Evolutionary conservation across 2,329 filamentous ascomycete genomes (phyloP).

Genomic region (Furcasterigmium sp.): DNA sequence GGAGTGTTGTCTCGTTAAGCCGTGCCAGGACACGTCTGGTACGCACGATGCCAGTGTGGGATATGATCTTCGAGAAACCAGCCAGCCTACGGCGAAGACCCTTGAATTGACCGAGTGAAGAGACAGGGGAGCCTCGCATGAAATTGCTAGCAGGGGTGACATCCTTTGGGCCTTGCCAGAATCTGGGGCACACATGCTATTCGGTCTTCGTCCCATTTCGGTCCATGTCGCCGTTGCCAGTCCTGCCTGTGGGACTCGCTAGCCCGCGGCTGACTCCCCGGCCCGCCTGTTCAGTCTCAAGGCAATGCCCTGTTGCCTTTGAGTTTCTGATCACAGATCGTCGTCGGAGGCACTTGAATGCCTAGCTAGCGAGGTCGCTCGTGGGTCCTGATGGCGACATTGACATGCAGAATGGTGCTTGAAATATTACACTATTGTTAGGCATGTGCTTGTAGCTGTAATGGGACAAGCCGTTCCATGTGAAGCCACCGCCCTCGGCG

Average conservation of each 20-base stretch:
- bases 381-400: no score
- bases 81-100: background rate
- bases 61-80: background rate
- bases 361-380: no score
- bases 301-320: conserved; percentile 7
- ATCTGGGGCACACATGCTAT: conserved; percentile 11
- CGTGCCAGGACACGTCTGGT: no score
- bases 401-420: no score
- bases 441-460: no score
- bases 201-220: conserved; percentile 10
- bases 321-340: no score
- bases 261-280: conserved; percentile 11
- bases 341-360: no score
- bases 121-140: conserved; percentile 5
- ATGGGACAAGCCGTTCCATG: no score
- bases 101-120: conserved; percentile 3
- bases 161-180: conserved; percentile 9
- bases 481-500: no score
- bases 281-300: conserved; percentile 7
- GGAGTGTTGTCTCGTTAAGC: no score
- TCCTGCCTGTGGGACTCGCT: conserved; percentile 6
- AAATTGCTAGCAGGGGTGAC: background rate
- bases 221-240: conserved; percentile 10
- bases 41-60: no score
- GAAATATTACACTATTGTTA: no score